A percentile compares a stretch with the other conserved stretches of the same genome.
Evolutionary conservation across 2,329 filamentous ascomycete species (phyloP).

Genomic region (Cryphonectria radicalis): DNA sequence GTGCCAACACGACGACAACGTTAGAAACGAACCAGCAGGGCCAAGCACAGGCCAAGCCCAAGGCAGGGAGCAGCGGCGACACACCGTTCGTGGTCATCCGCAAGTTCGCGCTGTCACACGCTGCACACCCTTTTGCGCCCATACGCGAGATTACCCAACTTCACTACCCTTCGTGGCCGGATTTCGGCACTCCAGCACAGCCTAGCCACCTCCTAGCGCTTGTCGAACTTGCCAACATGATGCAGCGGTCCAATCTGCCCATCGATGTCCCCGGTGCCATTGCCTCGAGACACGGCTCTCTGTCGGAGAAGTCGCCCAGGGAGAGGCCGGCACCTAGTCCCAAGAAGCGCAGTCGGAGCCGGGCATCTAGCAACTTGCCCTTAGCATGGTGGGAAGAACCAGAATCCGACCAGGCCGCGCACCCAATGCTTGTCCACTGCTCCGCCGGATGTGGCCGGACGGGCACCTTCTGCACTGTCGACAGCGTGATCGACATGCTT

Average conservation of each 20-base stretch:
- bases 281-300: constrained; percentile 6
- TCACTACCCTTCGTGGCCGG: constrained; percentile 95
- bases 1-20: constrained; percentile 59
- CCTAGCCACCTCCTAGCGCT: constrained; percentile 84
- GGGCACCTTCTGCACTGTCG: constrained; percentile 94
- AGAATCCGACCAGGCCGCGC: constrained; percentile 53
- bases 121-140: constrained; percentile 76
- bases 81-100: constrained; percentile 79
- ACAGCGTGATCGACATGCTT: constrained; percentile 94
- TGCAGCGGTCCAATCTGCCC: constrained; percentile 62
- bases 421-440: constrained; percentile 91
- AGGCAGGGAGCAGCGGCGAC: constrained; percentile 48
- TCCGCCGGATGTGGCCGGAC: constrained; percentile 95
- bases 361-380: constrained; percentile 34
- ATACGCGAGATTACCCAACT: constrained; percentile 93
- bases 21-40: constrained; percentile 42
- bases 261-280: constrained; percentile 45
- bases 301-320: constrained; percentile 2
- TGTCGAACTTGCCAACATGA: constrained; percentile 84
- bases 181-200: constrained; percentile 91
- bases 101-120: constrained; percentile 83
- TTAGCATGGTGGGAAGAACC: constrained; percentile 63
- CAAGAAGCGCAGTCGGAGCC: constrained; percentile 30
- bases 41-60: constrained; percentile 34
- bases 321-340: constrained; percentile 19